Percentiles rank a stretch among this genome's conserved stretches.
Evolutionary conservation across 2,329 filamentous ascomycete species (phyloP).

Genomic region (Colletotrichum somersetense): DNA sequence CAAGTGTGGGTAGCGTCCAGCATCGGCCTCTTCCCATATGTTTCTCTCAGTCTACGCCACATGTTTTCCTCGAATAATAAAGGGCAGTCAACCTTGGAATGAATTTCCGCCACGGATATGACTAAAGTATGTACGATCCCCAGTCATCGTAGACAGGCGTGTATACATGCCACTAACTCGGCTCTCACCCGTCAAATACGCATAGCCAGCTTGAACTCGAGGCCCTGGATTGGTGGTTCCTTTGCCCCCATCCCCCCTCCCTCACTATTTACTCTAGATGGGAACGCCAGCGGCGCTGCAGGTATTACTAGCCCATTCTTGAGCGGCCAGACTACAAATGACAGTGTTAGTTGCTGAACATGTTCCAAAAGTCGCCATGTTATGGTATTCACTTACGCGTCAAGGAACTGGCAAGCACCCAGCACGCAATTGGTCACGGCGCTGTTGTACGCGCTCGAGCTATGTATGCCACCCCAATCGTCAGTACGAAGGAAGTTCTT

Average conservation of each 20-base stretch:
- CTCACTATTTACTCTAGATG: background rate
- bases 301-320: slow-evolving; percentile 26
- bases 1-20: background rate
- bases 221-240: too few relatives aligned
- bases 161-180: background rate
- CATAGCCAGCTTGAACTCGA: background rate
- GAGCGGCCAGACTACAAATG: slow-evolving; percentile 12
- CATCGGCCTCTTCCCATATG: background rate
- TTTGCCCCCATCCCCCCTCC: too few relatives aligned
- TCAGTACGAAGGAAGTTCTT: background rate
- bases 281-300: slow-evolving; percentile 32
- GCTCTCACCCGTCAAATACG: background rate
- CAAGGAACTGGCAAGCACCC: slow-evolving; percentile 17
- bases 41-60: background rate
- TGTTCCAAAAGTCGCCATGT: too few relatives aligned
- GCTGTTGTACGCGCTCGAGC: slow-evolving; percentile 30
- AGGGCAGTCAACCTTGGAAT: too few relatives aligned
- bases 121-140: background rate
- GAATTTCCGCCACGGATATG: too few relatives aligned
- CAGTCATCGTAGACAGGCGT: background rate
- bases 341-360: background rate
- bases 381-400: slow-evolving; percentile 13
- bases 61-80: background rate
- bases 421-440: slow-evolving; percentile 30
- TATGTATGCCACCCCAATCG: slow-evolving; percentile 1